Base-by-base conservation (phyloP, 208 protist species). In the Angomonas desouzai region DNA sequence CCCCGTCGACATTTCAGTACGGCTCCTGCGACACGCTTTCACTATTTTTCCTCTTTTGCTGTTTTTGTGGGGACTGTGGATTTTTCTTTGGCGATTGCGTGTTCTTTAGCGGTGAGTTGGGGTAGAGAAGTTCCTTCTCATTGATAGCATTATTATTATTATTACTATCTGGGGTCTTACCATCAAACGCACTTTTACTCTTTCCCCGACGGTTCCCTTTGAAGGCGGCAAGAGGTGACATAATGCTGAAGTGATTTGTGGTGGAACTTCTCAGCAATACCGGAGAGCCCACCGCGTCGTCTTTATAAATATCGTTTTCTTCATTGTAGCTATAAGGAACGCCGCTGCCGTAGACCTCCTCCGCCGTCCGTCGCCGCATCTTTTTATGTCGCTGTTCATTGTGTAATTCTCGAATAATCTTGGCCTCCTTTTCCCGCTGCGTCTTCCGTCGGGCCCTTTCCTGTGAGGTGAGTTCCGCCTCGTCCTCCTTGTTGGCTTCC, bases 311-410 rank as follows among this genome's bases (percentile, higher is more conserved):
- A 10, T 16, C 22, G 23, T 68, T 75, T 40, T 59, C 34, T 22
- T 68, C 66, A 67, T 83, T 83, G 7, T 18, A 34, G 2, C 47
- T 20, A 62, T 83, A 83, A 0, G 51, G 55, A 11, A 33, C 45
- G 0, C 60, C 55, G 0, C 13, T 16, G 1, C 77, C 77, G 49
- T 80, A 83, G 11, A 83, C 59, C 49, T 80, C 69, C 47, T 83
- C 73, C 13, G 77, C 68, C 0, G 77, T 68, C 49, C 71, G 70
- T 28, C 70, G 72, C 1, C 64, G 62, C 23, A 51, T 48, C 27
- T 36, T 38, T 16, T 18, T 6, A 18, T 65, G 56, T 23, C 55
- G 63, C 36, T 56, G 48, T 45, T 77, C 67, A 2, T 49, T 38
- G 48, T 58, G 70, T 28, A 83, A 66, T 27, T 77, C 70, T 7